phyloP scores from a whole-genome alignment of 2,329 filamentous ascomycete genomes.

The Penicillium sp. region DNA sequence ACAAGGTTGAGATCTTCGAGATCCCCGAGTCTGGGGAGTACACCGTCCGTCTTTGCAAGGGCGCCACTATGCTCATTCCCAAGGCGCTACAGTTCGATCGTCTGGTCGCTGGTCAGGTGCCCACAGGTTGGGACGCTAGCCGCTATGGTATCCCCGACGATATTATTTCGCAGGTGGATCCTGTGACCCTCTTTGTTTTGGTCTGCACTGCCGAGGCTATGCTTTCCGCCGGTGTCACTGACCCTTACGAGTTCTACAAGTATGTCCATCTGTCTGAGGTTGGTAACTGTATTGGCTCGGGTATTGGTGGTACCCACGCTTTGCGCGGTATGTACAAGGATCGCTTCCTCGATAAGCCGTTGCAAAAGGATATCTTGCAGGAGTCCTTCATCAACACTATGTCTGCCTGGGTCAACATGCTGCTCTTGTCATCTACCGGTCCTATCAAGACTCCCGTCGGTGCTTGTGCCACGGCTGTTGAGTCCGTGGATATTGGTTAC shows the following conservation, averaged over 20 bases:
- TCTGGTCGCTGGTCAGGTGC: slow-evolving; percentile 93
- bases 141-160: slow-evolving; percentile 95
- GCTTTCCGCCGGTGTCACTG: slow-evolving; percentile 89
- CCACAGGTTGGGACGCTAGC: slow-evolving; percentile 95
- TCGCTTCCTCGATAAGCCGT: slow-evolving; percentile 90
- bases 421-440: slow-evolving; percentile 92
- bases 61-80: slow-evolving; percentile 88
- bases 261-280: slow-evolving; percentile 98
- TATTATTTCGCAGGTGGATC: slow-evolving; percentile 96
- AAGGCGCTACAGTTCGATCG: slow-evolving; percentile 97
- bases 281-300: slow-evolving; percentile 96
- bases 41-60: slow-evolving; percentile 92
- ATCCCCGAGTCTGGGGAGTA: slow-evolving; percentile 91
- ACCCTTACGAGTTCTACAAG: slow-evolving; percentile 99
- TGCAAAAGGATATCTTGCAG: slow-evolving; percentile 98
- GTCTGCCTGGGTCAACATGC: slow-evolving; percentile 99
- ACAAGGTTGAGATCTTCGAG: slow-evolving; percentile 97
- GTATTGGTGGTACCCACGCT: slow-evolving; percentile 92
- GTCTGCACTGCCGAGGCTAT: slow-evolving; percentile 91
- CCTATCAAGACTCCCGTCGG: slow-evolving; percentile 98
- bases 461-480: slow-evolving; percentile 94
- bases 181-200: slow-evolving; percentile 90
- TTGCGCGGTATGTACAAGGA: slow-evolving; percentile 98
- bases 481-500: slow-evolving; percentile 96
- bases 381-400: slow-evolving; percentile 99